phyloP scores from a whole-genome alignment of 2,329 filamentous ascomycete genomes.

The Epichloe baconii region DNA sequence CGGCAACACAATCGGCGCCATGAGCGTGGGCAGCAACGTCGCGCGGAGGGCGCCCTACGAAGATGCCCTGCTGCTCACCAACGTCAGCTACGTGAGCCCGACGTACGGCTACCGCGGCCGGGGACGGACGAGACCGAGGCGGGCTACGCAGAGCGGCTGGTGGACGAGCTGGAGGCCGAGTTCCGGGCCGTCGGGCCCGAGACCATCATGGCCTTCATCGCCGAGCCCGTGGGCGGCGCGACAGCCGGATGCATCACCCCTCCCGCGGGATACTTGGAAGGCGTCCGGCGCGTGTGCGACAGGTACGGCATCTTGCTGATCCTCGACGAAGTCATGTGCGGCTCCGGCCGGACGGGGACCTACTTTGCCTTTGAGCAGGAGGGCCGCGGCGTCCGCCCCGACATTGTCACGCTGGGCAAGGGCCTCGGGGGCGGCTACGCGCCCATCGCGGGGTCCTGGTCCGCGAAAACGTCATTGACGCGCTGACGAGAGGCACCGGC shows the following conservation, averaged over 20 bases:
- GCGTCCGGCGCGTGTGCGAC: conserved; percentile 38
- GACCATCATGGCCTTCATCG: conserved; percentile 34
- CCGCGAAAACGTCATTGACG: conserved; percentile 1
- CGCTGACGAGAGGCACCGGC: background rate
- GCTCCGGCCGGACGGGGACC: conserved; percentile 47
- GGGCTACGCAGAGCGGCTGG: conserved; percentile 26
- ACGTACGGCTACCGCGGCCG: conserved; percentile 7
- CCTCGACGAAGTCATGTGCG: conserved; percentile 54
- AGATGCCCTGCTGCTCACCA: conserved; percentile 12
- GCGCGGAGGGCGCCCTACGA: conserved; percentile 16
- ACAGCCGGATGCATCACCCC: conserved; percentile 38
- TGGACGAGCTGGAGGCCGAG: conserved; percentile 33
- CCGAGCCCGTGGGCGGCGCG: conserved; percentile 35
- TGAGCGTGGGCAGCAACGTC: conserved; percentile 24
- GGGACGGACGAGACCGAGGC: conserved; percentile 22
- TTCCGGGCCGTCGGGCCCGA: conserved; percentile 31
- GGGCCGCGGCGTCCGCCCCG: conserved; percentile 31
- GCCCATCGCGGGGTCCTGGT: conserved; percentile 12
- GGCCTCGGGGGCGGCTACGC: conserved; percentile 50
- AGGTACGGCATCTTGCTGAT: conserved; percentile 41
- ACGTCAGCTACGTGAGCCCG: conserved; percentile 16
- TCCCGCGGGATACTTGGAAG: conserved; percentile 38
- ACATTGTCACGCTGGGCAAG: conserved; percentile 52
- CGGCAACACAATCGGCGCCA: conserved; percentile 34
- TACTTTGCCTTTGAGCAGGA: conserved; percentile 53